Evolutionary conservation across 257 asterid genomes (phyloP).

Genomic region (Solanum tarapatanum): DNA sequence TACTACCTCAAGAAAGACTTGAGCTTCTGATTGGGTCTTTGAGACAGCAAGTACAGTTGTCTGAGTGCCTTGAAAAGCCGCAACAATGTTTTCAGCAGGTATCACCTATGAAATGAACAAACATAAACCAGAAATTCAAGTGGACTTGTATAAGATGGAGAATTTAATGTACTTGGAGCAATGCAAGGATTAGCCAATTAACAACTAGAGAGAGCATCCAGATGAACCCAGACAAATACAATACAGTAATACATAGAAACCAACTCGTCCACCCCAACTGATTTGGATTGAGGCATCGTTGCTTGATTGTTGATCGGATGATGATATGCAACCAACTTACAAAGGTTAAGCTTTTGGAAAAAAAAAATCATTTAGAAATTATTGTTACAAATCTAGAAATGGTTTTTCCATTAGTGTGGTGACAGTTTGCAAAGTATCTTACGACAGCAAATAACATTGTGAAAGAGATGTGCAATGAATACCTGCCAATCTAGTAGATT

Average conservation of each 20-base stretch:
- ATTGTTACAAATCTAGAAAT: background rate
- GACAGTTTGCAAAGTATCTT: background rate
- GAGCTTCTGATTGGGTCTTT: slow-evolving; percentile 64
- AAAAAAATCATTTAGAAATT: background rate
- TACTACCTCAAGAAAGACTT: slow-evolving; percentile 62
- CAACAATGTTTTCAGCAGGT: slow-evolving; percentile 84
- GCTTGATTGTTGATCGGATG: background rate
- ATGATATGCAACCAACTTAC: background rate
- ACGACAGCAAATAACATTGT: background rate
- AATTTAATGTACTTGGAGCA: background rate
- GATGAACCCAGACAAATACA: background rate
- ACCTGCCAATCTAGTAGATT: slow-evolving; percentile 81
- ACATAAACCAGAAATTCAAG: background rate
- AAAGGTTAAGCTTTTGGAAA: background rate
- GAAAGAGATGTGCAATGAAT: background rate
- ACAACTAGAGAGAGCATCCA: background rate
- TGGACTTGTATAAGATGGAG: background rate
- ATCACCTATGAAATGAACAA: slow-evolving; percentile 36
- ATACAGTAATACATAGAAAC: background rate
- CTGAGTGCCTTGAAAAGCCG: slow-evolving; percentile 58
- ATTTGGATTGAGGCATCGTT: background rate
- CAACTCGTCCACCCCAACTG: background rate
- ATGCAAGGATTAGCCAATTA: background rate
- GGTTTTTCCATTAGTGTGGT: background rate
- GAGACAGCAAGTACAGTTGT: slow-evolving; percentile 68